Conservation (phyloP, 1,284 basidiomycete genomes). For the Xerocomus cyaneibrunnescens region DNA sequence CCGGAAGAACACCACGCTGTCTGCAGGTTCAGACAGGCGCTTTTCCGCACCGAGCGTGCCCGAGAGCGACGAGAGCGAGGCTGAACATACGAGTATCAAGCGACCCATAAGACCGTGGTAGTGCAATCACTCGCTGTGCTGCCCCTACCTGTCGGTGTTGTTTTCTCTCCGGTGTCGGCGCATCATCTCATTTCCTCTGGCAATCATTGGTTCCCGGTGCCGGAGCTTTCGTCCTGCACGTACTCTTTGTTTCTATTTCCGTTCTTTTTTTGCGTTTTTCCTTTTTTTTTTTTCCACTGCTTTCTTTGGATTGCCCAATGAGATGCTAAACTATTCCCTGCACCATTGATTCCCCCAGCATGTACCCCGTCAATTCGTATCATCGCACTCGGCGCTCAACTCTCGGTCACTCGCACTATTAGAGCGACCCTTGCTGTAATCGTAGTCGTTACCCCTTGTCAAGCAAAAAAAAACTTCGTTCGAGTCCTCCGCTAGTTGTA, state of each 20-base stretch:
- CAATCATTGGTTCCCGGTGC: neutral
- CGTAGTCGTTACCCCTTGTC: neutral
- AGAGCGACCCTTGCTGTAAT: slow-evolving; percentile 13
- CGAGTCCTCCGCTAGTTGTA: slow-evolving; percentile 21
- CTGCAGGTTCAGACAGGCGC: slow-evolving; percentile 19
- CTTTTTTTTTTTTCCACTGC: neutral
- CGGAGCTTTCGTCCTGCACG: neutral
- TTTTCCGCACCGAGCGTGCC: slow-evolving; percentile 18
- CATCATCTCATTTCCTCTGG: neutral
- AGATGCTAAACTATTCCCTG: slow-evolving; percentile 20
- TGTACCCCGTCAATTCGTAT: slow-evolving; percentile 16
- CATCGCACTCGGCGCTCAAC: slow-evolving; percentile 2
- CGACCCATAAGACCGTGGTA: slow-evolving; percentile 39
- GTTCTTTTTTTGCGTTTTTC: neutral
- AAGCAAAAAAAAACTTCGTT: neutral
- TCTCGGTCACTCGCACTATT: slow-evolving; percentile 1
- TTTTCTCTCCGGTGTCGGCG: neutral
- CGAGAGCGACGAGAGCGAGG: slow-evolving; percentile 32
- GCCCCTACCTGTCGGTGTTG: neutral
- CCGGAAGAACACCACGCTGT: slow-evolving; percentile 18
- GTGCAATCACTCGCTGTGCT: neutral
- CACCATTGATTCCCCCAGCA: slow-evolving; percentile 23
- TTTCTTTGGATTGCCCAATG: slow-evolving; percentile 14
- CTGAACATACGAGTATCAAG: slow-evolving; percentile 20
- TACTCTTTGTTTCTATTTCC: neutral